Evolutionary conservation across 2,329 filamentous ascomycete genomes (phyloP).

Genomic region (Neurospora crassa): DNA sequence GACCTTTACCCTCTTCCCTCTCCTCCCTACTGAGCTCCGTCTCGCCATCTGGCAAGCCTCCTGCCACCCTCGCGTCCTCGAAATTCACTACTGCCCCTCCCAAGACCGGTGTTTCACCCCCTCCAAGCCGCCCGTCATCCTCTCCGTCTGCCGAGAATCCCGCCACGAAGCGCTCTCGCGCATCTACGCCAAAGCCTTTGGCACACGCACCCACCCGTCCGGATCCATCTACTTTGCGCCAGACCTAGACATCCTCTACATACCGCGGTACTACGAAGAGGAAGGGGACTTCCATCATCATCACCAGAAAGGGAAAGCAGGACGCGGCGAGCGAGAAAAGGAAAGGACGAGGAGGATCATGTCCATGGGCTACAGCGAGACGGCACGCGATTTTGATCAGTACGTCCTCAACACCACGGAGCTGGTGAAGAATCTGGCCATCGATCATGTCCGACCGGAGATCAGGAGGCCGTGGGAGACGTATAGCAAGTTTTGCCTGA

Average conservation of each 20-base stretch:
- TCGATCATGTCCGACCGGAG: constrained; percentile 34
- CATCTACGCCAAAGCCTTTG: constrained; percentile 28
- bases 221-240: constrained; percentile 31
- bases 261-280: constrained; percentile 26
- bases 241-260: constrained; percentile 25
- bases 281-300: neutral
- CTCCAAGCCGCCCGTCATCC: constrained; percentile 28
- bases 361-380: constrained; percentile 30
- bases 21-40: constrained; percentile 30
- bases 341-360: neutral
- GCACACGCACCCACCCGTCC: constrained; percentile 22
- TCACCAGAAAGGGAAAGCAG: neutral
- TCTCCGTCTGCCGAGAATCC: constrained; percentile 33
- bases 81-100: constrained; percentile 28
- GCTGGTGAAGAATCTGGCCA: constrained; percentile 29
- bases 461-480: constrained; percentile 40
- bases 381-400: constrained; percentile 30
- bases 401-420: constrained; percentile 26
- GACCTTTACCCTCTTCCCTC: constrained; percentile 25
- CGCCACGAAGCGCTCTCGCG: constrained; percentile 29
- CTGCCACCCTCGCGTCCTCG: constrained; percentile 28
- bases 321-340: neutral
- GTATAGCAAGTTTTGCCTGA: constrained; percentile 38
- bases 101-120: constrained; percentile 28
- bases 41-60: constrained; percentile 30